Evolutionary conservation across 768 basidiomycete species (phyloP).

Genomic region (Gyrodon lividus): DNA sequence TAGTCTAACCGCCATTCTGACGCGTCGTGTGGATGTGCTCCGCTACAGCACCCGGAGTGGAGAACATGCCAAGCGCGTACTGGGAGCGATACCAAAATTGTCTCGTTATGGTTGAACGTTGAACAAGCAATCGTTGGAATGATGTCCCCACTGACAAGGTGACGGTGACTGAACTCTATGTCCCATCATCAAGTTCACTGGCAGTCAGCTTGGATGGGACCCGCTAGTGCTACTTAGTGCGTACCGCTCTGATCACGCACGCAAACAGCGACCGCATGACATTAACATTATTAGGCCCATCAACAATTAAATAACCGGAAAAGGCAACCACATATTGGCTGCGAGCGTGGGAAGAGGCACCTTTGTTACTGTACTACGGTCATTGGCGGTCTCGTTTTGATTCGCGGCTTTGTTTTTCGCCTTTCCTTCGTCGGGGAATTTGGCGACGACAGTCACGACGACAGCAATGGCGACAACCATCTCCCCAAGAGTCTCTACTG

Average conservation of each 20-base stretch:
- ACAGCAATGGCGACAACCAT: conserved; percentile 18
- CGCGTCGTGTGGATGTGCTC: no score
- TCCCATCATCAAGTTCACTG: not conserved
- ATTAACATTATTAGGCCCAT: not conserved
- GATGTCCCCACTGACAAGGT: not conserved
- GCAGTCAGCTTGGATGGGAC: not conserved
- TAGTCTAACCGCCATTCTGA: no score
- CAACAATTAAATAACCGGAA: not conserved
- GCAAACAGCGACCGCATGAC: no score
- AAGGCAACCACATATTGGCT: no score
- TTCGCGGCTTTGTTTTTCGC: conserved; percentile 23
- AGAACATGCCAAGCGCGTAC: no score
- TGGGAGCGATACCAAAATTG: not conserved
- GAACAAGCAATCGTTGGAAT: not conserved
- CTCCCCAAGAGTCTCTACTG: conserved; percentile 17
- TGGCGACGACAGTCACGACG: conserved; percentile 16
- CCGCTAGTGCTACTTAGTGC: no score
- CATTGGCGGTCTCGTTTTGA: conserved; percentile 11
- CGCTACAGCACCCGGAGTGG: no score
- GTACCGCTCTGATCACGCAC: no score
- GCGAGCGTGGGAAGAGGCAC: conserved; percentile 23
- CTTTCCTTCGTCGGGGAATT: conserved; percentile 9
- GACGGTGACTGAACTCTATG: conserved; percentile 7
- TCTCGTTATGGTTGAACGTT: not conserved
- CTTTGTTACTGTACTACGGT: conserved; percentile 15